phyloP scores from a whole-genome alignment of 139 green algal species.

The Volvox reticuliferus region DNA sequence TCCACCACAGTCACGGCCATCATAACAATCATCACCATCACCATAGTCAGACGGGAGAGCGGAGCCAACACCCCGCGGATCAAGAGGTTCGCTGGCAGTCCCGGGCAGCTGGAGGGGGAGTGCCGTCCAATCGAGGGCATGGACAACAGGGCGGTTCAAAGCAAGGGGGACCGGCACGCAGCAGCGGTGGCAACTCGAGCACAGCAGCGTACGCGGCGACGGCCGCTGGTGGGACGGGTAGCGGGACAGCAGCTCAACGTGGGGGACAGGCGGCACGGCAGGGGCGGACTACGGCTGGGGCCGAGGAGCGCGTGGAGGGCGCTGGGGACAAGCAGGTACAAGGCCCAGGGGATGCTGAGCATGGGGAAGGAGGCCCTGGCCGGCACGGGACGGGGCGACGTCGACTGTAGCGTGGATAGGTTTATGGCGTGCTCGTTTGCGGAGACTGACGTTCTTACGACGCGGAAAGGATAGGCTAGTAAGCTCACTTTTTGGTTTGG shows the following conservation, averaged over 20 bases:
- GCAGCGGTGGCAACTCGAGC: not conserved
- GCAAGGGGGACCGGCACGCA: not conserved
- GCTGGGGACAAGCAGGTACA: not conserved
- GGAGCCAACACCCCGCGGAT: not conserved
- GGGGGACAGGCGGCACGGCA: not conserved
- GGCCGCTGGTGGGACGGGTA: not conserved
- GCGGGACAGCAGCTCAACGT: not conserved
- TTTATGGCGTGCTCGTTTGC: no score
- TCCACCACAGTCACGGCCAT: not conserved
- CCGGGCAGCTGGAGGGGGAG: not conserved
- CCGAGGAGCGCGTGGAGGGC: conserved; percentile 4
- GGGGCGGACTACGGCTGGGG: not conserved
- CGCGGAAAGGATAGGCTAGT: no score
- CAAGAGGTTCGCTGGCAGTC: conserved; percentile 22
- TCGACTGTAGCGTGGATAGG: not conserved
- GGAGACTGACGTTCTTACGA: no score
- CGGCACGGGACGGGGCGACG: not conserved
- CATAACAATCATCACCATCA: not conserved
- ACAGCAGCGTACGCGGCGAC: not conserved
- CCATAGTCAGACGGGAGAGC: not conserved
- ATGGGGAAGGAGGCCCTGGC: not conserved
- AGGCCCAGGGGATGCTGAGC: not conserved
- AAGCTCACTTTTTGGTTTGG: no score
- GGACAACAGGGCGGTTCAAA: not conserved
- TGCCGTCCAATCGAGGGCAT: not conserved